A percentile compares a stretch with the other conserved stretches of the same genome.
These are phyloP conservation scores for Lophiotrema nucula DNA, from an alignment of 495 filamentous ascomycete species.

Conservation along the genomic window DNA sequence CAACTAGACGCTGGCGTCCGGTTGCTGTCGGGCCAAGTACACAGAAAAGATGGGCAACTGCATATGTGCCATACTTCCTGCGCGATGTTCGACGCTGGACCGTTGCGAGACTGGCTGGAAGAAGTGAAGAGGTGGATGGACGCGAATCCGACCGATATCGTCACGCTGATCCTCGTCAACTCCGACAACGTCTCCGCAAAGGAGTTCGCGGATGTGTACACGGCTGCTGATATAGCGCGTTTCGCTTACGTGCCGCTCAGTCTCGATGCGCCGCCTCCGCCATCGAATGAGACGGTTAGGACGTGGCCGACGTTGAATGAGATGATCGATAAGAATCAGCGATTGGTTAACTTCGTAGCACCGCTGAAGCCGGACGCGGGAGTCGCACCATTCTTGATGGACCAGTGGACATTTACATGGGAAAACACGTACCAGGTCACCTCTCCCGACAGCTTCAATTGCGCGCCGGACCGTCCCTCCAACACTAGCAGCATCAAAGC, in stretches of 20 bases:
- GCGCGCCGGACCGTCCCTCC: constrained; percentile 27
- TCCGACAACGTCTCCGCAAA: constrained; percentile 19
- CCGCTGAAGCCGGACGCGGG: constrained; percentile 19
- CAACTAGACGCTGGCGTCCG: constrained; percentile 42
- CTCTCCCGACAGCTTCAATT: constrained; percentile 32
- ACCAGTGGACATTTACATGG: constrained; percentile 42
- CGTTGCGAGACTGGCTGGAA: constrained; percentile 34
- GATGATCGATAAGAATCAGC: constrained; percentile 35
- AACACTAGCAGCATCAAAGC: constrained; percentile 13
- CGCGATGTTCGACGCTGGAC: constrained; percentile 38
- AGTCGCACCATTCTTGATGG: constrained; percentile 40
- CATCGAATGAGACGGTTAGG: constrained; percentile 42
- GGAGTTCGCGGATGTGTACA: constrained; percentile 31
- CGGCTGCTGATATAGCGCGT: constrained; percentile 33
- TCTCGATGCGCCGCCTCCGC: constrained; percentile 42
- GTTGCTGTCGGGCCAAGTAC: constrained; percentile 39
- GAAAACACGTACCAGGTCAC: constrained; percentile 39
- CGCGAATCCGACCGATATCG: constrained; percentile 39
- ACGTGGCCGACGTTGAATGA: constrained; percentile 39
- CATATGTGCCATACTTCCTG: constrained; percentile 42
- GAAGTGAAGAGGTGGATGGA: constrained; percentile 40
- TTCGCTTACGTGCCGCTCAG: constrained; percentile 33
- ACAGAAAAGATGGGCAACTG: constrained; percentile 24
- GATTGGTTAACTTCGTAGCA: constrained; percentile 39
- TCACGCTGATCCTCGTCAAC: constrained; percentile 42